Evolutionary conservation across 192 early-diverging fungal genomes (phyloP).

Genomic region (Umbelopsis isabellina): DNA sequence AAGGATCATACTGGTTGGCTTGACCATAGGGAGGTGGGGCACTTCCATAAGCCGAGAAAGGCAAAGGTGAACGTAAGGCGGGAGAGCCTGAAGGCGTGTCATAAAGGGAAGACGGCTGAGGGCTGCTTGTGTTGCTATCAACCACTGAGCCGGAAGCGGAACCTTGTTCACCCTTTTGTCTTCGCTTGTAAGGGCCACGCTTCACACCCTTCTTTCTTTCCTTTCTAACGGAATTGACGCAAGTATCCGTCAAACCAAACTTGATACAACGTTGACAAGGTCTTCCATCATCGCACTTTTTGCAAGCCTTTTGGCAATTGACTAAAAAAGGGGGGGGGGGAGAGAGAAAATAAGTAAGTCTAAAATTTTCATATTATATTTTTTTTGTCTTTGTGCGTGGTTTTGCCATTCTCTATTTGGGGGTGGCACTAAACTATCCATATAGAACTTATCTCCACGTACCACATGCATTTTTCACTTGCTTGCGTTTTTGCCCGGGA

Average conservation of each 20-base stretch:
- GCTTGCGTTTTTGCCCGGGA: slow-evolving; percentile 28
- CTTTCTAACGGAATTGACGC: slow-evolving; percentile 78
- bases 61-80: slow-evolving; percentile 6
- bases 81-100: slow-evolving; percentile 16
- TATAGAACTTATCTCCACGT: not conserved
- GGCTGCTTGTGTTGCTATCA: slow-evolving; percentile 3
- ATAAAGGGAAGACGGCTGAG: slow-evolving; percentile 17
- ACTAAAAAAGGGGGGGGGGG: slow-evolving; percentile 50
- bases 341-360: slow-evolving; percentile 15
- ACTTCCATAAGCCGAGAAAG: slow-evolving; percentile 19
- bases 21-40: slow-evolving; percentile 12
- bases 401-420: too few species aligned
- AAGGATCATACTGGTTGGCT: slow-evolving; percentile 7
- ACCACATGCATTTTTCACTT: slow-evolving; percentile 39
- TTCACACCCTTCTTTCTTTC: slow-evolving; percentile 85
- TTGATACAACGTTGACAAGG: slow-evolving; percentile 85
- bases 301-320: slow-evolving; percentile 88
- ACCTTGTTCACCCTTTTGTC: slow-evolving; percentile 26
- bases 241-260: slow-evolving; percentile 65
- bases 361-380: too few species aligned
- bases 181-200: slow-evolving; percentile 81
- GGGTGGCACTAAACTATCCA: too few species aligned
- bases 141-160: slow-evolving; percentile 16
- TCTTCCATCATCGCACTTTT: slow-evolving; percentile 87
- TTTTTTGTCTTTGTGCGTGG: too few species aligned